Percentiles rank a stretch among this genome's conserved stretches.
These are phyloP conservation scores for Psophocarpus tetragonolobus DNA, from an alignment of 306 rosid species.

Conservation along the genomic window DNA sequence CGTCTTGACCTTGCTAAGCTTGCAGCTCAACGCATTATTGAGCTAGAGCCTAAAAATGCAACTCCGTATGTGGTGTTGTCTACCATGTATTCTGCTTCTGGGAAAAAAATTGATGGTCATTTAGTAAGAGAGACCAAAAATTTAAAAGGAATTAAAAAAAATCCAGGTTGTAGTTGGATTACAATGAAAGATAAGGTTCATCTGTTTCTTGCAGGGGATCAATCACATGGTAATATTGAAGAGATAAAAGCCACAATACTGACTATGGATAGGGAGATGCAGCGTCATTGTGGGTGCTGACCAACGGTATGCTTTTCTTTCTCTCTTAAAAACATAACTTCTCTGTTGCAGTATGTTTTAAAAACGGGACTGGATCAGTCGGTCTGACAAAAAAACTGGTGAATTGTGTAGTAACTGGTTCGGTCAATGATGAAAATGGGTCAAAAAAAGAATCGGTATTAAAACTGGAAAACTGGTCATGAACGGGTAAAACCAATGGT, in stretches of 20 bases:
- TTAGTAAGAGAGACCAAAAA: slow-evolving; percentile 49
- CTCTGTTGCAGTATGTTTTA: not conserved
- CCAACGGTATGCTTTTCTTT: not conserved
- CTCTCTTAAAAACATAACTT: not conserved
- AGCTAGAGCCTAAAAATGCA: slow-evolving; percentile 73
- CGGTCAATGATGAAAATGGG: too few species aligned
- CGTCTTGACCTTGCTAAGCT: slow-evolving; percentile 74
- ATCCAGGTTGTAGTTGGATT: slow-evolving; percentile 90
- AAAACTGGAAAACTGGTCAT: too few species aligned
- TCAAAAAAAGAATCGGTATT: too few species aligned
- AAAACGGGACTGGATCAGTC: too few species aligned
- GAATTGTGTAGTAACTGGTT: too few species aligned
- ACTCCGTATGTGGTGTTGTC: slow-evolving; percentile 81
- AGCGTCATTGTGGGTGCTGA: slow-evolving; percentile 10
- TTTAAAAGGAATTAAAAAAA: slow-evolving; percentile 60
- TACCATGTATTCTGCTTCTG: slow-evolving; percentile 53
- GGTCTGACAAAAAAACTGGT: too few species aligned
- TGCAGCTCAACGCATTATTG: slow-evolving; percentile 58
- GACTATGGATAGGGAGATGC: slow-evolving; percentile 47
- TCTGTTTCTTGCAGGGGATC: slow-evolving; percentile 63
- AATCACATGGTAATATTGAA: slow-evolving; percentile 45
- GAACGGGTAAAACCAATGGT: too few species aligned
- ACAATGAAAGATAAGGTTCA: slow-evolving; percentile 53
- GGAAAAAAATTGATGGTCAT: slow-evolving; percentile 54
- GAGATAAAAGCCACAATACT: slow-evolving; percentile 38